Base-by-base conservation (phyloP, 2,329 filamentous ascomycete genomes). In the Albophoma yamanashiensis region DNA sequence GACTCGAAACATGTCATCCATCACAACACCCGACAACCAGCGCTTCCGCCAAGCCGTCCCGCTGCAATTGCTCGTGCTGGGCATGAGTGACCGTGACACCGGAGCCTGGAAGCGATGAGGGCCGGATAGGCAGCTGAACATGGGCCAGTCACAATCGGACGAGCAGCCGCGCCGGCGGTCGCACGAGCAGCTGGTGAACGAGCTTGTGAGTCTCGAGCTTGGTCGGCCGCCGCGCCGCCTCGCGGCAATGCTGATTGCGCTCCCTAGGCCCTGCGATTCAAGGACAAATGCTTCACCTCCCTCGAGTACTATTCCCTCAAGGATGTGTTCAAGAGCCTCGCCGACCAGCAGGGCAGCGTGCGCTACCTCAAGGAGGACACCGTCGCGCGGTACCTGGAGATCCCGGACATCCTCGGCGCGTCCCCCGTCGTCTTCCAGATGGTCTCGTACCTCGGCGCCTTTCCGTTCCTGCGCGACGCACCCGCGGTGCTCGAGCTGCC, bases 251-350 rank as follows among this genome's bases (percentile, higher is more conserved):
- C 50, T 53, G 50, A 53, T 53, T 14, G 31, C 4, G 50, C 31
- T 20, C 34, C 25, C 55, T 53, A 88, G 85, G 84, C 84, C 64
- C 73, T 76, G 59, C 82, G 76, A 65, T 91, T 91, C 70, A 87
- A 84, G 59, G 81, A 84, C 61, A 87, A 85, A 67, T 89, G 86
- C 73, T 91, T 89, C 73, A 85, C 85, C 0, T 80, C 85, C 1
- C 78, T 91, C 60, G 89, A 92, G 72, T 76, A 89, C 38, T 89
- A 89, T 73, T 89, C 83, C 39, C 84, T 90, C 73, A 87, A 86
- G 66, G 84, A 89, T 69, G 87, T 90, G 67, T 91, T 91, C 75
- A 82, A 80, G 61, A 82, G 79, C 60, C 83, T 91, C 25, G 86
- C 88, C 64, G 87, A 91, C 66, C 73, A 80, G 20, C 79, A 88